Percentiles rank a stretch among this genome's conserved stretches.
Evolutionary conservation across 2,329 filamentous ascomycete species (phyloP).

Genomic region (Elsinoe ampelina): DNA sequence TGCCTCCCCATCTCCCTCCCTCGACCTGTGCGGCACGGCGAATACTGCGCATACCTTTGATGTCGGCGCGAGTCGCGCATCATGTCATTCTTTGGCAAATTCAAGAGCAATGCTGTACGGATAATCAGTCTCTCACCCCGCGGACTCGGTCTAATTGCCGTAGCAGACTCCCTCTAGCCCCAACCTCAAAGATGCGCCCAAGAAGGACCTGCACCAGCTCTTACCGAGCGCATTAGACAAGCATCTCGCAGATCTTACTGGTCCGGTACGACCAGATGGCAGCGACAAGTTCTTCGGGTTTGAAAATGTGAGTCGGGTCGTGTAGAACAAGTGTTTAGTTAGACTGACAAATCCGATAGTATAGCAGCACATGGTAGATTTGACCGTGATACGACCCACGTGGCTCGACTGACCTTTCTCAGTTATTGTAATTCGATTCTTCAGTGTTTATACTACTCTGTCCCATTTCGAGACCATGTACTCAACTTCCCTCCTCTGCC

Average conservation of each 20-base stretch:
- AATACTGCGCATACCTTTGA: conserved; percentile 4
- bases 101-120: conserved; percentile 40
- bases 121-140: neutral
- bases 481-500: conserved; percentile 63
- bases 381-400: neutral
- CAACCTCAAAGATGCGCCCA: conserved; percentile 39
- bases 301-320: conserved; percentile 73
- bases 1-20: neutral
- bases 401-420: conserved; percentile 16
- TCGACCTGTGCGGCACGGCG: neutral
- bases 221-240: conserved; percentile 55
- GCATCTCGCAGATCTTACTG: conserved; percentile 74
- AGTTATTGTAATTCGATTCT: conserved; percentile 99
- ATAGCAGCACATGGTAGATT: conserved; percentile 89
- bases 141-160: conserved; percentile 13
- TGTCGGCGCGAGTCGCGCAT: conserved; percentile 18
- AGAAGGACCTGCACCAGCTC: conserved; percentile 51
- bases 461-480: conserved; percentile 86
- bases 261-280: conserved; percentile 72
- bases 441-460: conserved; percentile 93
- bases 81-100: conserved; percentile 48
- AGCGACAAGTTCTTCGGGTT: conserved; percentile 98
- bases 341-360: conserved; percentile 45
- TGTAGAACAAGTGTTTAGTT: conserved; percentile 2
- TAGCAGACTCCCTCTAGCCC: conserved; percentile 40